phyloP scores from a whole-genome alignment of 2,329 filamentous ascomycete genomes.

The Cucurbitaria berberidis region DNA sequence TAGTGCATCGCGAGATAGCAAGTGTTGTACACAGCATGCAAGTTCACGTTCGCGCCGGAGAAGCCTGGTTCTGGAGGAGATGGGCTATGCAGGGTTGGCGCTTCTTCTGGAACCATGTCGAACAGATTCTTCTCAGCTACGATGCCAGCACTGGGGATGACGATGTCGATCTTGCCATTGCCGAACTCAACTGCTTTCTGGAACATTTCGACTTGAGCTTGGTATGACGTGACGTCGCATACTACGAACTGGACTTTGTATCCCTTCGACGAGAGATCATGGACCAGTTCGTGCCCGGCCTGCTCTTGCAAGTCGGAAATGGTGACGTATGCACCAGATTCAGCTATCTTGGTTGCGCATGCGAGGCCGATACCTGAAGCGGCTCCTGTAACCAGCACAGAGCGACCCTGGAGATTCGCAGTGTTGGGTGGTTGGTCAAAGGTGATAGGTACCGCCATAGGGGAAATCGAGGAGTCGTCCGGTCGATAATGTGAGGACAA shows the following conservation, averaged over 20 bases:
- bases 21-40: constrained; percentile 30
- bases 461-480: background rate
- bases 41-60: constrained; percentile 27
- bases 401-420: constrained; percentile 22
- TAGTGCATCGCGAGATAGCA: constrained; percentile 36
- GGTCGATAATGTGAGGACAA: background rate
- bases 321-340: constrained; percentile 32
- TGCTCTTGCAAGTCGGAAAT: constrained; percentile 29
- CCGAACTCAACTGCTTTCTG: constrained; percentile 36
- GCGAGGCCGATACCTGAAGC: constrained; percentile 37
- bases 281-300: constrained; percentile 13
- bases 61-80: constrained; percentile 28
- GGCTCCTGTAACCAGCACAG: constrained; percentile 34
- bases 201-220: constrained; percentile 38
- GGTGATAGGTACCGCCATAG: constrained; percentile 2
- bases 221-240: constrained; percentile 40
- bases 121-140: constrained; percentile 30
- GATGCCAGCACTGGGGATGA: constrained; percentile 41
- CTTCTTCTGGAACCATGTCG: constrained; percentile 21
- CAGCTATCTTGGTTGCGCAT: constrained; percentile 22
- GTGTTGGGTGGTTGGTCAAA: constrained; percentile 3
- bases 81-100: constrained; percentile 13
- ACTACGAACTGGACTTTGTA: constrained; percentile 36
- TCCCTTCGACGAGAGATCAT: constrained; percentile 19
- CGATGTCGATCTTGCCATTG: constrained; percentile 36